Evolutionary conservation across 2,329 filamentous ascomycete genomes (phyloP).

Genomic region (Penicillium sp.): DNA sequence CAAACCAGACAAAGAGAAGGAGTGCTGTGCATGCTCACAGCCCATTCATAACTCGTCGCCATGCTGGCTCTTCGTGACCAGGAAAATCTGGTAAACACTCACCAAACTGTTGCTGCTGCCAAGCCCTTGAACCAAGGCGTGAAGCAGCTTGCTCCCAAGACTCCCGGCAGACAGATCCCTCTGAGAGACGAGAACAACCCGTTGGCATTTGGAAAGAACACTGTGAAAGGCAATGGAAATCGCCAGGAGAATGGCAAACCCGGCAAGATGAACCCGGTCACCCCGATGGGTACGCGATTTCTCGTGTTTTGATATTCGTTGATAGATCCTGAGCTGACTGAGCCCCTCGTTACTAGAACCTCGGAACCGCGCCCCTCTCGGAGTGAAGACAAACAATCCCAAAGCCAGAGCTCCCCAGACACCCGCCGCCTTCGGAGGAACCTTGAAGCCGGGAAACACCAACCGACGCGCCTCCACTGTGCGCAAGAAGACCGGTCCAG

Average conservation of each 20-base stretch:
- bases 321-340: constrained; percentile 5
- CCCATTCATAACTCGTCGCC: constrained; percentile 30
- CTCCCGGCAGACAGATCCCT: constrained; percentile 76
- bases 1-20: background rate
- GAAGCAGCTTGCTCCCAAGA: constrained; percentile 71
- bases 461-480: constrained; percentile 63
- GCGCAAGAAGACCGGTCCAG: constrained; percentile 62
- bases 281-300: constrained; percentile 71
- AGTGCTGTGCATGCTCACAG: constrained; percentile 24
- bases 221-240: constrained; percentile 59
- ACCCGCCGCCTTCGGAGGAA: constrained; percentile 64
- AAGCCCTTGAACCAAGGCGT: constrained; percentile 73
- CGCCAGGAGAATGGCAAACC: constrained; percentile 62
- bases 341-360: constrained; percentile 49
- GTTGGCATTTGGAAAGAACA: constrained; percentile 62
- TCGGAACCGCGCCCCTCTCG: constrained; percentile 77
- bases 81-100: constrained; percentile 80
- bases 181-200: constrained; percentile 86
- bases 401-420: constrained; percentile 74
- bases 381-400: constrained; percentile 95
- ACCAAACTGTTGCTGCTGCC: constrained; percentile 69
- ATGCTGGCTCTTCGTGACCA: constrained; percentile 85
- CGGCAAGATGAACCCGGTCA: constrained; percentile 71
- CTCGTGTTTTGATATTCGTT: background rate
- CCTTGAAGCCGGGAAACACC: constrained; percentile 66